These are phyloP conservation scores for Microstegium vimineum DNA, from an alignment of 176 grass and related monocot genomes.

Conservation along the genomic window DNA sequence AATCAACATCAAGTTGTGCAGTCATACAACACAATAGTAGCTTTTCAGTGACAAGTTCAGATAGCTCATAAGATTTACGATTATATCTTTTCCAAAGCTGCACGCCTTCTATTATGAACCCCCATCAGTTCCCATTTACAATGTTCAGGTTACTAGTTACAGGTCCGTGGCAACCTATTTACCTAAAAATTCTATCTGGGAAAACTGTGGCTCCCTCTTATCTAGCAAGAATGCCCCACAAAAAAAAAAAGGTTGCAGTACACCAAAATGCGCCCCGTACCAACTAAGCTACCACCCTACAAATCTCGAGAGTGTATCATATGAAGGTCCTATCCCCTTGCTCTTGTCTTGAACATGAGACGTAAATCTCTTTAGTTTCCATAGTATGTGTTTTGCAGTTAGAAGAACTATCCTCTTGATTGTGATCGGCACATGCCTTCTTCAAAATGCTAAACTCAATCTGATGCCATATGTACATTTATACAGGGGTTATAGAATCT, in stretches of 20 bases:
- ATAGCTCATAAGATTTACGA: not conserved
- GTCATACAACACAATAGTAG: not conserved
- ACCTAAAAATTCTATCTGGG: constrained; percentile 20
- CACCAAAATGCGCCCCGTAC: constrained; percentile 16
- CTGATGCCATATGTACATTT: constrained; percentile 42
- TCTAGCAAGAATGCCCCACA: not conserved
- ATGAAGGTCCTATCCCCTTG: not conserved
- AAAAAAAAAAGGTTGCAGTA: constrained; percentile 19
- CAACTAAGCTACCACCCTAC: constrained; percentile 15
- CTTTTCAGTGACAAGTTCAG: not conserved
- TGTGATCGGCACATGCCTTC: not conserved
- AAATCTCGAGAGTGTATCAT: constrained; percentile 6
- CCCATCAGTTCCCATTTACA: constrained; percentile 34
- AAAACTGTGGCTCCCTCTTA: constrained; percentile 22
- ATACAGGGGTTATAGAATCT: constrained; percentile 22
- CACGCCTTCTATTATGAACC: constrained; percentile 8
- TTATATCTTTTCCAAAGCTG: not conserved
- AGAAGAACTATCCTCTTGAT: constrained; percentile 19
- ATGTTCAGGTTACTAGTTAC: constrained; percentile 19
- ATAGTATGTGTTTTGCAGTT: constrained; percentile 4
- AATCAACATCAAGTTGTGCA: not conserved
- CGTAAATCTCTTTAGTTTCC: constrained; percentile 1
- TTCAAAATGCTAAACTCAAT: constrained; percentile 19
- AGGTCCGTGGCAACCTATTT: constrained; percentile 23
- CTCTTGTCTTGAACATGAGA: constrained; percentile 11